Evolutionary conservation across 345 rosid species (phyloP).

Genomic region (Dipteronia dyeriana): DNA sequence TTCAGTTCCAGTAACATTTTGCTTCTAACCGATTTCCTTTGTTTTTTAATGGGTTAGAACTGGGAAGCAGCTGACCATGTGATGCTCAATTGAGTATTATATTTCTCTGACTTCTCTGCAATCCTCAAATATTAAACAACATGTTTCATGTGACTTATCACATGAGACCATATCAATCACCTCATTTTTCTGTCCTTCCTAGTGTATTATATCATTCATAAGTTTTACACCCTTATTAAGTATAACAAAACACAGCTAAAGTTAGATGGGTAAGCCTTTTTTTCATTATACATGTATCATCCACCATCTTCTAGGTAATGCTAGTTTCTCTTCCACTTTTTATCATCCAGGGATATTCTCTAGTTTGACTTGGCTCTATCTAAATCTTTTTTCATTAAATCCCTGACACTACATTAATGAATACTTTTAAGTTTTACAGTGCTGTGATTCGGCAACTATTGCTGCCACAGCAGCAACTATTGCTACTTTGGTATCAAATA

Average conservation of each 20-base stretch:
- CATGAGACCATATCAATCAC: slow-evolving; percentile 42
- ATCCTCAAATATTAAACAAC: slow-evolving; percentile 24
- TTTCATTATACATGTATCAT: slow-evolving; percentile 24
- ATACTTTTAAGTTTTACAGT: background rate
- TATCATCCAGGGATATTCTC: slow-evolving; percentile 11
- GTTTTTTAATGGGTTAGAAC: slow-evolving; percentile 31
- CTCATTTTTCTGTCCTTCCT: slow-evolving; percentile 25
- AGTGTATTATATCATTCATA: slow-evolving; percentile 2
- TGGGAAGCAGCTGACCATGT: slow-evolving; percentile 45
- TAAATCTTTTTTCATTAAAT: slow-evolving; percentile 12
- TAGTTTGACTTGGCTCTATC: slow-evolving; percentile 3
- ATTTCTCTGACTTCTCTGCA: slow-evolving; percentile 29
- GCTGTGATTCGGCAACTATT: background rate
- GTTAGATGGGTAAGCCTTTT: slow-evolving; percentile 35
- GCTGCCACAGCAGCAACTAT: too few species aligned
- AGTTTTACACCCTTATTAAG: slow-evolving; percentile 17
- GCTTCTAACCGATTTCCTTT: slow-evolving; percentile 16
- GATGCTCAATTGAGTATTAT: slow-evolving; percentile 36
- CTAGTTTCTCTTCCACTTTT: slow-evolving; percentile 16
- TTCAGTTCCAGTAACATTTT: slow-evolving; percentile 14
- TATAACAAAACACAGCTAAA: slow-evolving; percentile 23
- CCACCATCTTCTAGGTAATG: slow-evolving; percentile 24
- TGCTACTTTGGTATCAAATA: background rate
- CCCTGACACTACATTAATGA: background rate
- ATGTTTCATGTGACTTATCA: slow-evolving; percentile 42